Evolutionary conservation across 257 asterid species (phyloP), one percentile per base, ranked within the genome.

Genomic region (Salvia splendens): DNA sequence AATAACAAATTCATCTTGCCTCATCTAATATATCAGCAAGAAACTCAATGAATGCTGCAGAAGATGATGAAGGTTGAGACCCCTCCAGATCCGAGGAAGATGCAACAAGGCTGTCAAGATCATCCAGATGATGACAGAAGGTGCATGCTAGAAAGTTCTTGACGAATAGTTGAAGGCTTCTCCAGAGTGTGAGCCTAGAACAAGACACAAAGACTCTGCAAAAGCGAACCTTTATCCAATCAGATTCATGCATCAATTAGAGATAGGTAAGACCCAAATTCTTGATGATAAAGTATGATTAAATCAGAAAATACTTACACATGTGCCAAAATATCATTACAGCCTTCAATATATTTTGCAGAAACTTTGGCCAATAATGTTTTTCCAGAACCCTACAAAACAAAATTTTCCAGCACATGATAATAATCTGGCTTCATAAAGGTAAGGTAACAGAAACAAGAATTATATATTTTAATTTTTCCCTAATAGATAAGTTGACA

Each of bases 111-210:
- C 89, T 80, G 69, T 94, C 99, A 77, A 94, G 87, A 88, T 94
- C 99, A 81, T 94, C 99, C 78, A 94, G 71, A 94, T 71, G 54
- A 94, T 69, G 73, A 88, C 83, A 61, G 99, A 90, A 70, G 99
- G 99, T 33, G 96, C 87, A 80, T 80, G 67, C 84, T 77, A 20
- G 89, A 80, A 74, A 94, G 80, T 56, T 79, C 80, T 78, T 84
- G 92, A 64, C 84, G 96, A 68, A 85, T 75, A 35, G 85, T 71
- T 42, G 87, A 75, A 79, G 88, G 95, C 84, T 90, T 94, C 82
- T 90, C 96, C 75, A 87, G 82, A 59, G 86, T n/a, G n/a, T 76
- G 77, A 90, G 95, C 71, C 75, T 88, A 35, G 97, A 86, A 79
- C 99, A 94, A 20, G 24, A 20, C 24, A 94, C 81, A 46, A 69